Percentiles rank a stretch among this genome's conserved stretches.
These are phyloP conservation scores for Russula lepida DNA, from an alignment of 768 basidiomycete genomes.

Conservation along the genomic window DNA sequence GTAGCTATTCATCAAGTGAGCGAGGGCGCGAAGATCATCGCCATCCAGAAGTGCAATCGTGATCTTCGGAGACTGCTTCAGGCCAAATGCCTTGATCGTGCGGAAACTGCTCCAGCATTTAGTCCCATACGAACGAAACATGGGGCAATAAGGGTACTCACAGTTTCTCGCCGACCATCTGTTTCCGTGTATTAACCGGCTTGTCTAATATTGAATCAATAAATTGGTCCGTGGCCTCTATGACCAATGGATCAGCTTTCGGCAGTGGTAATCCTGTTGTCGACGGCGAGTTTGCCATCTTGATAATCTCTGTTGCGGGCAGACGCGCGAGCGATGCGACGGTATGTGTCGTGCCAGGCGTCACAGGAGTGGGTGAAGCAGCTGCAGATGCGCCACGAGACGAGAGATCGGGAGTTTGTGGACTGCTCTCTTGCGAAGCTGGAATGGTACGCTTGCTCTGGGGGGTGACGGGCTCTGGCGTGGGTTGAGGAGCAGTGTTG, in stretches of 20 bases:
- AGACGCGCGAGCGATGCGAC: constrained; percentile 62
- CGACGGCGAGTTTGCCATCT: constrained; percentile 46
- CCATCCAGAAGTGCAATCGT: constrained; percentile 78
- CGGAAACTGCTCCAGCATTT: constrained; percentile 33
- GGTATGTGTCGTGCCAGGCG: constrained; percentile 52
- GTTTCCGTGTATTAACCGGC: constrained; percentile 75
- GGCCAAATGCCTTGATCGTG: constrained; percentile 64
- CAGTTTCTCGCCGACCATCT: constrained; percentile 73
- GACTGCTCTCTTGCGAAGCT: constrained; percentile 38
- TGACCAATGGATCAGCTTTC: constrained; percentile 22
- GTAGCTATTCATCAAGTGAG: constrained; percentile 84
- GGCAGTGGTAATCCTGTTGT: constrained; percentile 30
- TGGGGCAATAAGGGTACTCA: constrained; percentile 29
- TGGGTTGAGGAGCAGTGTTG: constrained; percentile 20
- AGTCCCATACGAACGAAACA: constrained; percentile 10
- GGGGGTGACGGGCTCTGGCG: constrained; percentile 45
- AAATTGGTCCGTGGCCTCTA: constrained; percentile 57
- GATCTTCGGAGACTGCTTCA: constrained; percentile 80
- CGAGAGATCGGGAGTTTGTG: constrained; percentile 69
- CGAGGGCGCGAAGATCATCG: constrained; percentile 76
- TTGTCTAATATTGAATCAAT: constrained; percentile 55
- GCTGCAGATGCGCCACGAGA: constrained; percentile 66
- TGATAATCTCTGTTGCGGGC: constrained; percentile 68
- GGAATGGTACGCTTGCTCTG: constrained; percentile 41
- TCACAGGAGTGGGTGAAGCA: constrained; percentile 59